phyloP scores from a whole-genome alignment of 2,329 filamentous ascomycete species.

The Ambrosiella beaveri region DNA sequence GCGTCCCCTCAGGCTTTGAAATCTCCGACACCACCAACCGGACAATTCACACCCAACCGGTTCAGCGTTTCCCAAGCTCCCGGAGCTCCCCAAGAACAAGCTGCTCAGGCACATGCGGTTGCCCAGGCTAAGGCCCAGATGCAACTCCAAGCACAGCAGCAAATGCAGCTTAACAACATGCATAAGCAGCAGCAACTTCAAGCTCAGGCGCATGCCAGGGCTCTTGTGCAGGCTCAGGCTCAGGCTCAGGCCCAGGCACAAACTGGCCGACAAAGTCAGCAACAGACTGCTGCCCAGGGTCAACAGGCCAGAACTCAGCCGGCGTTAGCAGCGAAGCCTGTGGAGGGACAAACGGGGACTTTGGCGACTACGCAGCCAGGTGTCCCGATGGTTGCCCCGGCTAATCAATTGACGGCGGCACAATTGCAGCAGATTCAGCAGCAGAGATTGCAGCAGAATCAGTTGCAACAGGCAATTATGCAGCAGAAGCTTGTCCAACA shows the following conservation, averaged over 20 bases:
- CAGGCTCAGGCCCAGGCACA: background rate
- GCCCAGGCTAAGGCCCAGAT: slow-evolving; percentile 8
- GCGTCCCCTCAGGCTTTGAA: background rate
- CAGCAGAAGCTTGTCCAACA: background rate
- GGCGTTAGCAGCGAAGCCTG: background rate
- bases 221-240: background rate
- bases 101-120: slow-evolving; percentile 1
- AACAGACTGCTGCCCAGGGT: background rate
- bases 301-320: background rate
- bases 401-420: background rate
- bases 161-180: background rate
- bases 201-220: background rate
- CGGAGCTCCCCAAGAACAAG: slow-evolving; percentile 1
- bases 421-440: background rate
- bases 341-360: background rate
- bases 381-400: background rate
- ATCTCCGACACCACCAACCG: background rate
- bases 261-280: background rate
- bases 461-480: background rate
- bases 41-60: slow-evolving; percentile 3
- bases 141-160: slow-evolving; percentile 2
- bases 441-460: background rate
- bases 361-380: background rate
- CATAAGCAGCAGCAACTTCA: background rate
- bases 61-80: background rate